These are phyloP conservation scores for Solanum bukasovii DNA, from an alignment of 257 asterid species.

Conservation along the genomic window DNA sequence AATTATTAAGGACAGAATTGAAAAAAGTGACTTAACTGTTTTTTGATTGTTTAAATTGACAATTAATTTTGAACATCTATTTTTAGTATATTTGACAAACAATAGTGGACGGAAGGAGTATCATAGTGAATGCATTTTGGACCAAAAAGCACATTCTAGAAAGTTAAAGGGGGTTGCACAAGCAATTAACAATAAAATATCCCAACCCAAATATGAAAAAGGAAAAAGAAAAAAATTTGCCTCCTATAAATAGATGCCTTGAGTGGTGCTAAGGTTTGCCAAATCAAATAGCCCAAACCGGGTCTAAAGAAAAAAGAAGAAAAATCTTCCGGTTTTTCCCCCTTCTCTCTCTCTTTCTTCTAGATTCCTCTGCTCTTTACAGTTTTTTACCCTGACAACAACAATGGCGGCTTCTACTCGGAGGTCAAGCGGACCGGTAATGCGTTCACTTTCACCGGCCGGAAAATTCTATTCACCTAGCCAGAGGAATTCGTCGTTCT, in stretches of 20 bases:
- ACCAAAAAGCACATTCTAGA: background rate
- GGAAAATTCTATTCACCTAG: background rate
- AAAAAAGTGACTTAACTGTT: too few species aligned
- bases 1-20: too few species aligned
- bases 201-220: background rate
- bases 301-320: background rate
- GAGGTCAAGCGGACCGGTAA: background rate
- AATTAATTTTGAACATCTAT: too few species aligned
- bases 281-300: slow-evolving; percentile 10
- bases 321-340: background rate
- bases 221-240: background rate
- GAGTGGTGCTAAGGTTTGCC: slow-evolving; percentile 28
- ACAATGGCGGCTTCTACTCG: slow-evolving; percentile 21
- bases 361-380: background rate
- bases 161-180: background rate
- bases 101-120: too few species aligned
- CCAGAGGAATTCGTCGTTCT: background rate
- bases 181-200: background rate
- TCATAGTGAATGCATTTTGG: background rate
- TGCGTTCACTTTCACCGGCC: slow-evolving; percentile 5
- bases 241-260: slow-evolving; percentile 41
- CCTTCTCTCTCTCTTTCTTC: background rate
- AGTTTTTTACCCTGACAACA: background rate
- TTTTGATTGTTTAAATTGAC: too few species aligned
- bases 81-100: too few species aligned